These are phyloP conservation scores for Cercospora canescens DNA, from an alignment of 2,329 filamentous ascomycete species.

Conservation along the genomic window DNA sequence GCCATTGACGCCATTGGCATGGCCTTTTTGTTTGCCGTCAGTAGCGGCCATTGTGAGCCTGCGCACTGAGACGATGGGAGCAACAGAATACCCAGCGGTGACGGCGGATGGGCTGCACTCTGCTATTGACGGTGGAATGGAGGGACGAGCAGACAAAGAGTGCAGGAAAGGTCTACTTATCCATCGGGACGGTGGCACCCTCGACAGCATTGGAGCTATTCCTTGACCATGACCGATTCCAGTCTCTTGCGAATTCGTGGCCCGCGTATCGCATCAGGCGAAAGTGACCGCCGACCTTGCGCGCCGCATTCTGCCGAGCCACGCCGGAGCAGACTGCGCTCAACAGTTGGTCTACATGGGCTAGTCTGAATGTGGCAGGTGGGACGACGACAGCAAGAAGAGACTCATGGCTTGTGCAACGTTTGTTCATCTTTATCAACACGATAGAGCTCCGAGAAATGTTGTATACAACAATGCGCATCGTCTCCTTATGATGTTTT, in stretches of 20 bases:
- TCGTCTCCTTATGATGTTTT: neutral
- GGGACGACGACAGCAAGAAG: neutral
- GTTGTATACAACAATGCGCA: neutral
- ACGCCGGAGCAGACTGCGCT: neutral
- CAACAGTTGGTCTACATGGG: neutral
- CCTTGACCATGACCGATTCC: neutral
- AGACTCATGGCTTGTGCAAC: neutral
- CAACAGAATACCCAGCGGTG: neutral
- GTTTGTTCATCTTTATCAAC: neutral
- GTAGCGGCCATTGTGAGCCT: conserved; percentile 10
- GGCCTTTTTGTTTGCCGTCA: conserved; percentile 15
- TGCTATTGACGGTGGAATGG: neutral
- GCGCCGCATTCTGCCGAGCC: conserved; percentile 14
- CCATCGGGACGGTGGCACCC: conserved; percentile 3
- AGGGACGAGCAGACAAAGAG: neutral
- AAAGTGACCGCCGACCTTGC: neutral
- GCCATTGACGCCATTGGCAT: conserved; percentile 24
- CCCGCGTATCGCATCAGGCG: neutral
- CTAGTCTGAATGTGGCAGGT: neutral
- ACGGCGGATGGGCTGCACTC: neutral
- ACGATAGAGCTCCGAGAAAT: neutral
- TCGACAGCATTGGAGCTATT: conserved; percentile 9
- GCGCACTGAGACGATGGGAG: neutral
- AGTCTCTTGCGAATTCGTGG: neutral
- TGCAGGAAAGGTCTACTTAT: conserved; percentile 6